Conservation (phyloP, 2,329 filamentous ascomycete genomes). For the Xylaria sp. region DNA sequence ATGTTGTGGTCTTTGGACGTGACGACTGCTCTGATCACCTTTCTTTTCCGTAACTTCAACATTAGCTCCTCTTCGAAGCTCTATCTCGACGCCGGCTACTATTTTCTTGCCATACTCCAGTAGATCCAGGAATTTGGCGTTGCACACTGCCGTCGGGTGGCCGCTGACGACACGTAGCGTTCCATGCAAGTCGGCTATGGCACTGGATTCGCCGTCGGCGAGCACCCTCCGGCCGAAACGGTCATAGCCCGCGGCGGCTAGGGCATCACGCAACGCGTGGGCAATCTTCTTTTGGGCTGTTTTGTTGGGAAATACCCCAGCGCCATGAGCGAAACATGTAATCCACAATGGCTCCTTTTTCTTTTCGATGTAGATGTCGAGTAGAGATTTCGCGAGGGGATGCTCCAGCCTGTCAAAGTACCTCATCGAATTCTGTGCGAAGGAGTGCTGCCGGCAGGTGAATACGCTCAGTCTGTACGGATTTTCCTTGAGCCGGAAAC, state of each 20-base stretch:
- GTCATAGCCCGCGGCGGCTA: conserved; percentile 45
- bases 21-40: conserved; percentile 11
- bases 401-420: conserved; percentile 46
- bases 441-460: conserved; percentile 41
- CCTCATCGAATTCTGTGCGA: conserved; percentile 42
- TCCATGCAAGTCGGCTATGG: conserved; percentile 40
- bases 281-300: conserved; percentile 37
- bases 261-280: conserved; percentile 44
- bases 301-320: conserved; percentile 33
- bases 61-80: conserved; percentile 24
- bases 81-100: conserved; percentile 26
- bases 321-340: conserved; percentile 23
- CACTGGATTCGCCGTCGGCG: conserved; percentile 23
- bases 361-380: conserved; percentile 46
- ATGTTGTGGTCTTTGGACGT: neutral
- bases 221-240: conserved; percentile 38
- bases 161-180: conserved; percentile 36
- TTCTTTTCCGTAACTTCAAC: too few species aligned
- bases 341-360: conserved; percentile 45
- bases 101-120: conserved; percentile 37
- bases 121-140: conserved; percentile 41
- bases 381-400: conserved; percentile 43
- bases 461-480: conserved; percentile 28
- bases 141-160: conserved; percentile 39
- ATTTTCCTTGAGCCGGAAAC: conserved; percentile 30